phyloP scores from a whole-genome alignment of 805 yeast species.

The Metschnikowia reukaufii region DNA sequence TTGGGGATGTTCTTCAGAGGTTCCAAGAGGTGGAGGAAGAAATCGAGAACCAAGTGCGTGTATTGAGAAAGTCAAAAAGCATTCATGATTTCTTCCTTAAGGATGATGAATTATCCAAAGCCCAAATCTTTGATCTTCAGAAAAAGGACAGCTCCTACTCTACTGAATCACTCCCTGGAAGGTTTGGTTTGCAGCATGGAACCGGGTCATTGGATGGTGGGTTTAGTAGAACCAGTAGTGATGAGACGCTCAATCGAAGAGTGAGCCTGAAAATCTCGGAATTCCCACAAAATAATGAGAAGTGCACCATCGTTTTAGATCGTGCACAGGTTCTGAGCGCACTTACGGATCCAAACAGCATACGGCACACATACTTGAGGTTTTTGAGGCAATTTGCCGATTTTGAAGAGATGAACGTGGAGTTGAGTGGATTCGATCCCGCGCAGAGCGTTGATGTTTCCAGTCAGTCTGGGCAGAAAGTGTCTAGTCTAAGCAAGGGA shows the following conservation, averaged over 20 bases:
- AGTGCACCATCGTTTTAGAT: conserved; percentile 2
- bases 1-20: conserved; percentile 18
- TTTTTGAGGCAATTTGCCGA: conserved; percentile 39
- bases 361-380: conserved; percentile 25
- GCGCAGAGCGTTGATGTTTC: conserved; percentile 10
- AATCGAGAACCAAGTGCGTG: conserved; percentile 16
- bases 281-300: conserved; percentile 6
- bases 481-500: conserved; percentile 7
- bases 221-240: not conserved
- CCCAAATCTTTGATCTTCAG: conserved; percentile 42
- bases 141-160: conserved; percentile 27
- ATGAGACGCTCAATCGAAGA: conserved; percentile 1
- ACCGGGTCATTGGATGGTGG: conserved; percentile 2
- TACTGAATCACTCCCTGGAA: conserved; percentile 17
- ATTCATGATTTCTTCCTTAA: conserved; percentile 30
- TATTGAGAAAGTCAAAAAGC: conserved; percentile 8
- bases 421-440: conserved; percentile 32
- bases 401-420: conserved; percentile 30
- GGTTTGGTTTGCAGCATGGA: conserved; percentile 2
- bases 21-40: conserved; percentile 21
- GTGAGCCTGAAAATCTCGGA: not conserved
- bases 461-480: conserved; percentile 16
- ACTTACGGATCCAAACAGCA: conserved; percentile 4
- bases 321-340: conserved; percentile 9
- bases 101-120: conserved; percentile 44